phyloP scores from a whole-genome alignment of 306 rosid genomes.

The Gillenia trifoliata region DNA sequence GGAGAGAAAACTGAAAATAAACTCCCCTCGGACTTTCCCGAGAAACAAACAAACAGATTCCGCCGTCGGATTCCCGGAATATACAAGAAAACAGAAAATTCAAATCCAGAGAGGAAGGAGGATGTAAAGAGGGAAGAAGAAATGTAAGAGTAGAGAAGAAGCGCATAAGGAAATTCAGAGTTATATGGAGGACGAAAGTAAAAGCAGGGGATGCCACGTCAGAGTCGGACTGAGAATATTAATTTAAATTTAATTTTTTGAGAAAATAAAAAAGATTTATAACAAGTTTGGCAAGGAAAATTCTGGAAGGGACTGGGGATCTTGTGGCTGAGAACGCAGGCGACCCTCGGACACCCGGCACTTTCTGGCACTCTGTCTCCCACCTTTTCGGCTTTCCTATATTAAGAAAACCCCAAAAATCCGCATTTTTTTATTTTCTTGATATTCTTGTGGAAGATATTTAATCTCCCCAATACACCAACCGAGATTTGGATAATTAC shows the following conservation, averaged over 20 bases:
- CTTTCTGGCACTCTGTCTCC: slow-evolving; percentile 10
- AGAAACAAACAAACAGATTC: slow-evolving; percentile 3
- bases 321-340: slow-evolving; percentile 66
- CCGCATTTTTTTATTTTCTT: not conserved
- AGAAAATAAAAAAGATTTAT: not conserved
- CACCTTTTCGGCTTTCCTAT: slow-evolving; percentile 2
- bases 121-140: slow-evolving; percentile 2
- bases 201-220: slow-evolving; percentile 47
- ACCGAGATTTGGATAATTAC: not conserved
- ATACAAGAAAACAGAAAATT: not conserved
- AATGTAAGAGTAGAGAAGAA: not conserved
- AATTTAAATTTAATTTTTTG: not conserved
- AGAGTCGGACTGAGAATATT: not conserved
- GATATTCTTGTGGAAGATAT: slow-evolving; percentile 13
- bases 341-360: slow-evolving; percentile 49
- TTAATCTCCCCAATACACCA: not conserved
- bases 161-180: not conserved
- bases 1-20: slow-evolving; percentile 10
- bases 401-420: not conserved
- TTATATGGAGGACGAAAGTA: not conserved
- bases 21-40: slow-evolving; percentile 24
- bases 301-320: slow-evolving; percentile 42
- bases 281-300: slow-evolving; percentile 24
- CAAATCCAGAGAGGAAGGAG: not conserved
- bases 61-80: not conserved